These are phyloP conservation scores for Tulasnella calospora DNA, from an alignment of 768 basidiomycete species.

Conservation along the genomic window DNA sequence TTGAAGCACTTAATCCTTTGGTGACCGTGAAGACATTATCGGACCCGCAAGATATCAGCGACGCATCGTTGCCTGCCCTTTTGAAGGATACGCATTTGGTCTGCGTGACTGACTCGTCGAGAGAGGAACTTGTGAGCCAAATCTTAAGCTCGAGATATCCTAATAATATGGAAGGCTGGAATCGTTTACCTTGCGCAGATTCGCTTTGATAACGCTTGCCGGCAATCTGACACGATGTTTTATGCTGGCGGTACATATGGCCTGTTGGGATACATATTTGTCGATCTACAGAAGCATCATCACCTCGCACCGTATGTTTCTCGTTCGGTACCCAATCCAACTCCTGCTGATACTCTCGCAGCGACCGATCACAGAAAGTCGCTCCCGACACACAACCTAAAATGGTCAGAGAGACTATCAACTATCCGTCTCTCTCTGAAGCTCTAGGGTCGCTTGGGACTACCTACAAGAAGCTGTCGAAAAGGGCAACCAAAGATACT, in stretches of 20 bases:
- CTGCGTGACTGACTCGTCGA: constrained; percentile 75
- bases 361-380: constrained; percentile 60
- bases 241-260: constrained; percentile 93
- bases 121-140: constrained; percentile 61
- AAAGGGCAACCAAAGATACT: constrained; percentile 75
- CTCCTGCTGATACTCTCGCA: constrained; percentile 33
- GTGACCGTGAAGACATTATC: constrained; percentile 72
- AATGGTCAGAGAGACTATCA: constrained; percentile 56
- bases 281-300: constrained; percentile 82
- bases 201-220: constrained; percentile 71
- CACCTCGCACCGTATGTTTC: constrained; percentile 73
- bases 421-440: constrained; percentile 58
- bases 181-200: constrained; percentile 46
- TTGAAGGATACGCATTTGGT: constrained; percentile 73
- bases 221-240: constrained; percentile 68
- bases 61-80: constrained; percentile 52
- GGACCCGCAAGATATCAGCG: constrained; percentile 46
- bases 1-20: constrained; percentile 88
- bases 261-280: constrained; percentile 87
- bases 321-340: neutral
- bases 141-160: neutral
- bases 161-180: neutral
- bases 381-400: constrained; percentile 34
- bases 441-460: constrained; percentile 49
- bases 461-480: constrained; percentile 64